Evolutionary conservation across 305 asterid genomes (phyloP).

Genomic region (Withania somnifera): DNA sequence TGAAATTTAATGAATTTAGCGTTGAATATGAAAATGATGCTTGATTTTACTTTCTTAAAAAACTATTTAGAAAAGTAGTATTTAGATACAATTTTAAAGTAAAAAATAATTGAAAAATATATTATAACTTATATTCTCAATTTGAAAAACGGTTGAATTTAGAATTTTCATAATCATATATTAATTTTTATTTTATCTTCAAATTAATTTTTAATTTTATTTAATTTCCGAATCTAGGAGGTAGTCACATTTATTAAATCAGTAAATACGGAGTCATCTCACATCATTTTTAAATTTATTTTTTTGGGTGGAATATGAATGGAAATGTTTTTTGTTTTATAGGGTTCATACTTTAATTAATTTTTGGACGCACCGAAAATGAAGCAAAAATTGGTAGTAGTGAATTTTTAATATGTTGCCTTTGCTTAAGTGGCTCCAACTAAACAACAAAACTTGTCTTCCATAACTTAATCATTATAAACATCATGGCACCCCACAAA

Average conservation of each 20-base stretch:
- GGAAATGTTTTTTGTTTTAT: background rate
- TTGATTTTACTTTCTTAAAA: too few relatives aligned
- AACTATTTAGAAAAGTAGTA: too few relatives aligned
- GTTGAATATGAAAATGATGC: too few relatives aligned
- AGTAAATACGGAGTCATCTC: background rate
- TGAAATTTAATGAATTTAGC: too few relatives aligned
- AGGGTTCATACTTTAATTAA: background rate
- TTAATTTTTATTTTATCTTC: too few relatives aligned
- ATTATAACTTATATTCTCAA: too few relatives aligned
- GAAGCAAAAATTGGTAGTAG: background rate
- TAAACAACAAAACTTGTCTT: too few relatives aligned
- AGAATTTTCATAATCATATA: too few relatives aligned
- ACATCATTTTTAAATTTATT: background rate
- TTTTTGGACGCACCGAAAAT: background rate
- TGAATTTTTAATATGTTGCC: background rate
- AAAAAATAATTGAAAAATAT: too few relatives aligned
- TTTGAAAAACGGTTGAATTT: too few relatives aligned
- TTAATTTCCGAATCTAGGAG: background rate
- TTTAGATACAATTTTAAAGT: too few relatives aligned
- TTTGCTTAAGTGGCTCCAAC: background rate
- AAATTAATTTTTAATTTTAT: background rate
- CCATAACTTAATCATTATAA: background rate
- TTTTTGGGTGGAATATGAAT: background rate
- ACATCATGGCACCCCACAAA: slow-evolving; percentile 3
- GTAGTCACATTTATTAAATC: background rate